Evolutionary conservation across 108 stramenopile species (phyloP).

Genomic region (Cyclostephanos invisitatus): DNA sequence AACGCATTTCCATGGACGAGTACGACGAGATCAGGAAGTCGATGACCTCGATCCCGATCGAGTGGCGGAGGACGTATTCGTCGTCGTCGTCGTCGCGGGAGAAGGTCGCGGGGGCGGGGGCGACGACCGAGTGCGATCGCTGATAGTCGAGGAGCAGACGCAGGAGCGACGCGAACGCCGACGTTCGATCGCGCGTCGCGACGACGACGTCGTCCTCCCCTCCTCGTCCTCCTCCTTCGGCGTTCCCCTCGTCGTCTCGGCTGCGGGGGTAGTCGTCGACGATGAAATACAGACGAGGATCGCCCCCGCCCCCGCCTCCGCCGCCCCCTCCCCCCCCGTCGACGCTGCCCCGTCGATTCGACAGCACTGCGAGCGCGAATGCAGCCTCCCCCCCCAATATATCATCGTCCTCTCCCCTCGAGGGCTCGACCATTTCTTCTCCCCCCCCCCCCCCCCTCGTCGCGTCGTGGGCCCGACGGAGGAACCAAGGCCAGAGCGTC

Average conservation of each 20-base stretch:
- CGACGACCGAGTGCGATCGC: not conserved
- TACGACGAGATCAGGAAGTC: slow-evolving; percentile 36
- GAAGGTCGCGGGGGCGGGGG: too few relatives aligned
- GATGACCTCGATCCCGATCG: slow-evolving; percentile 19
- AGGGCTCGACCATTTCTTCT: not conserved
- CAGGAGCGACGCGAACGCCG: slow-evolving; percentile 18
- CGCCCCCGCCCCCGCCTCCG: slow-evolving; percentile 19
- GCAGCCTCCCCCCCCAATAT: slow-evolving; percentile 11
- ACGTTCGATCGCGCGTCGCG: not conserved
- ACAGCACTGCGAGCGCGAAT: slow-evolving; percentile 28
- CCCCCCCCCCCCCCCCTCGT: not conserved
- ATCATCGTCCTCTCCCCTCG: not conserved
- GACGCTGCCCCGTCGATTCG: slow-evolving; percentile 18
- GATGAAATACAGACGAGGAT: slow-evolving; percentile 25
- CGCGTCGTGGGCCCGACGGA: slow-evolving; percentile 3
- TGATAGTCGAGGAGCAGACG: slow-evolving; percentile 7
- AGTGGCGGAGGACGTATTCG: not conserved
- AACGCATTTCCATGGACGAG: slow-evolving; percentile 39
- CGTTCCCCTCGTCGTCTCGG: not conserved
- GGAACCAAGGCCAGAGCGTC: slow-evolving; percentile 34
- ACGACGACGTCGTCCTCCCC: slow-evolving; percentile 14
- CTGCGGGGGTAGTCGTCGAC: slow-evolving; percentile 15
- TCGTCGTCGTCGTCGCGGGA: not conserved
- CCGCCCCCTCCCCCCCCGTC: slow-evolving; percentile 11
- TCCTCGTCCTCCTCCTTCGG: not conserved